Evolutionary conservation across 192 early-diverging fungal genomes (phyloP), one percentile per base, ranked within the genome.

Genomic region (Backusella macrospora): DNA sequence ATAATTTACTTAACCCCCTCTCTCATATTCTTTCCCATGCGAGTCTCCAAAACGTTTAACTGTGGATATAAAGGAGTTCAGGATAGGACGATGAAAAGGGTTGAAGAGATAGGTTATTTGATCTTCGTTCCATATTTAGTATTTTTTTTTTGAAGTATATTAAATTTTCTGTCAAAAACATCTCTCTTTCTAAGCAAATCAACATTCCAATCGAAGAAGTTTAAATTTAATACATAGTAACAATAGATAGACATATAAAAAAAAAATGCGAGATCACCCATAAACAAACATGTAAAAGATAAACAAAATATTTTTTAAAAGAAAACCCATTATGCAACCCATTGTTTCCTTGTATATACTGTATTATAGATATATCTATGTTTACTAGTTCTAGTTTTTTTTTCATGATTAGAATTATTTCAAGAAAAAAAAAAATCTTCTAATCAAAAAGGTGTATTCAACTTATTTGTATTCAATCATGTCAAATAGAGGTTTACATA

Each of bases 101-200:
- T 12, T 59, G 8, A 52, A 34, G 29, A 34, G 29, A 34, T 34
- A 34, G 29, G 29, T 34, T 34, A 34, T 34, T 34, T 34, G 29
- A 34, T 0, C 21, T 15, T 52, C 49, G 2, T 52, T 52, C 49
- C 10, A 52, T 52, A 52, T 52, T 52, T 52, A 9, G 49, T 52
- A 52, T 21, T 52, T 8, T 18, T 52, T 52, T 7, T 52, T 16
- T 9, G 2, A 34, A 34, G 2, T 52, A 52, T 52, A 52, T 18
- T 52, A 52, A 59, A 59, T 52, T 1, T 52, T 52, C 49, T 52
- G 49, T 52, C 49, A 59, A 59, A 59, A 21, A 59, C n/a, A 23
- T 59, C 52, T 26, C 52, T 59, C 10, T n/a, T n/a, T 1, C 21
- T 23, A 59, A 13, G 2, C 29, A 34, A 34, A 34, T 59, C 21